Evolutionary conservation across 2,329 filamentous ascomycete genomes (phyloP).

Genomic region (Diplodia seriata): DNA sequence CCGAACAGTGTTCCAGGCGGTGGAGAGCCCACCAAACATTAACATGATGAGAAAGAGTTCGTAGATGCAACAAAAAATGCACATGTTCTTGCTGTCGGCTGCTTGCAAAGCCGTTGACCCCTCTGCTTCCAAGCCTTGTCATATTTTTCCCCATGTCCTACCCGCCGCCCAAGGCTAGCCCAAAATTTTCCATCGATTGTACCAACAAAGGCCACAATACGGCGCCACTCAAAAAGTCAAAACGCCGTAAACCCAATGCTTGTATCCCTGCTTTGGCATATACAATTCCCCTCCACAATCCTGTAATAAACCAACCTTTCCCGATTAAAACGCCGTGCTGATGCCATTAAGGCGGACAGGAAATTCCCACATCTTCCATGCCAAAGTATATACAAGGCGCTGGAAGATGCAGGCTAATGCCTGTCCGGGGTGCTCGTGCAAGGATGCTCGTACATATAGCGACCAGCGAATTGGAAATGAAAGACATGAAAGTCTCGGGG

Average conservation of each 20-base stretch:
- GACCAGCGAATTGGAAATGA: slow-evolving; percentile 2
- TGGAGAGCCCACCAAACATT: too few relatives aligned
- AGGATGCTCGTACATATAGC: slow-evolving; percentile 20
- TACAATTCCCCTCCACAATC: not conserved
- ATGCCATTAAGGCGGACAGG: slow-evolving; percentile 23
- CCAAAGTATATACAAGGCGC: slow-evolving; percentile 14
- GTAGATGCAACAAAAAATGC: slow-evolving; percentile 19
- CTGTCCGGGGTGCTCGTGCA: slow-evolving; percentile 13
- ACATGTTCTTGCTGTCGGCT: slow-evolving; percentile 8
- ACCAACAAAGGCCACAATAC: slow-evolving; percentile 2
- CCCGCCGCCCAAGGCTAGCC: not conserved
- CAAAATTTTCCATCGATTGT: slow-evolving; percentile 1
- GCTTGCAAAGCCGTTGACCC: not conserved
- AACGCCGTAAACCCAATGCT: slow-evolving; percentile 28
- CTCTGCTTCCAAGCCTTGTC: not conserved
- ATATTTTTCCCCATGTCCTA: not conserved
- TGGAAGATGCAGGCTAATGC: not conserved
- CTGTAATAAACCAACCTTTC: not conserved
- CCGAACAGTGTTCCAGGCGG: too few relatives aligned
- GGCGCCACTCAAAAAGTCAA: not conserved
- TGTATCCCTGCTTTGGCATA: slow-evolving; percentile 4
- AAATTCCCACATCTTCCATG: not conserved
- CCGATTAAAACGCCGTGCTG: slow-evolving; percentile 19
- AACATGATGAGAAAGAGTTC: not conserved
- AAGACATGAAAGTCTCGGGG: not conserved